Conservation (phyloP, 2,329 filamentous ascomycete genomes). For the Colletotrichum musae region DNA sequence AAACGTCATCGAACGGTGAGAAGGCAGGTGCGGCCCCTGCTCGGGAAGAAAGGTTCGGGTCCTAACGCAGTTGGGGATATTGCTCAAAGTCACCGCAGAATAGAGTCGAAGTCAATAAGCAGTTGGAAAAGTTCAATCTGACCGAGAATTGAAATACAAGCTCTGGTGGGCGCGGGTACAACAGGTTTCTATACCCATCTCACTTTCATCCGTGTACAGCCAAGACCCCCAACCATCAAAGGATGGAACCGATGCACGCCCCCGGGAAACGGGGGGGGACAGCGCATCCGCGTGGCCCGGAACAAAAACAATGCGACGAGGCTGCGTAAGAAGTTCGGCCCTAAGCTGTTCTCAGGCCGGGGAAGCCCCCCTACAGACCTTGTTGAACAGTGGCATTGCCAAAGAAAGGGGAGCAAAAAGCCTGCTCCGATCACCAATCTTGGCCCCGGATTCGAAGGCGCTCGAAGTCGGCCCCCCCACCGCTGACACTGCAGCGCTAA, state of each 20-base stretch:
- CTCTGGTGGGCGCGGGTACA: background rate
- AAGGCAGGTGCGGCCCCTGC: conserved; percentile 7
- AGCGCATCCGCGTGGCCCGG: conserved; percentile 3
- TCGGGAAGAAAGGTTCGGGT: background rate
- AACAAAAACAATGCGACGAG: conserved; percentile 9
- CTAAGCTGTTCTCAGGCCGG: too few species aligned
- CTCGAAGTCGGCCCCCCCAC: conserved; percentile 2
- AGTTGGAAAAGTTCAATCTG: background rate
- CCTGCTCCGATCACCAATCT: conserved; percentile 8
- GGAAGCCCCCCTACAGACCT: conserved; percentile 3
- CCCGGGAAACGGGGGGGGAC: conserved; percentile 13
- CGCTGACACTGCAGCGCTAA: conserved; percentile 17
- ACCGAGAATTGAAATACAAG: background rate
- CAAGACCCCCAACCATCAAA: conserved; percentile 3
- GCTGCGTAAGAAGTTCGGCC: conserved; percentile 13
- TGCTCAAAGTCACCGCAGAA: background rate
- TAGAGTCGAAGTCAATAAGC: background rate
- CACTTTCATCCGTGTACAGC: background rate
- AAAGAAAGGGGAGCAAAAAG: background rate
- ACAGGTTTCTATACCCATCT: conserved; percentile 24
- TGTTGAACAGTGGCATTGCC: conserved; percentile 21
- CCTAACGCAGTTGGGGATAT: background rate
- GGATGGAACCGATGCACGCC: conserved; percentile 21
- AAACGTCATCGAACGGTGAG: conserved; percentile 32
- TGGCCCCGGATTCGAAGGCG: conserved; percentile 13